These are phyloP conservation scores for Nemania abortiva DNA, from an alignment of 2,329 filamentous ascomycete species.

Conservation along the genomic window DNA sequence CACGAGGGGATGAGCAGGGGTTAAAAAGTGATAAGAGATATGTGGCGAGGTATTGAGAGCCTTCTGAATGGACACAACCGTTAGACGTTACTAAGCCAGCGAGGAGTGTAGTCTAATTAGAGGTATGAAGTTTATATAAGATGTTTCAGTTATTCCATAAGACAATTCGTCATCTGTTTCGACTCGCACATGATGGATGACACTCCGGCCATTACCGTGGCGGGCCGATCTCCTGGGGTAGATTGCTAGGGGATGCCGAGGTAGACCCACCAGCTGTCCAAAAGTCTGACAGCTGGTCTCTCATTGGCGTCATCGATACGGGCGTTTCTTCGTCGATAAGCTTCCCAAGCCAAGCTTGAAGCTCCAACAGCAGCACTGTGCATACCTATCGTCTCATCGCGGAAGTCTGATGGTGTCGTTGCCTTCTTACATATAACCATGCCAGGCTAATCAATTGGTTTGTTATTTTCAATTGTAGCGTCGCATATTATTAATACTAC, in stretches of 20 bases:
- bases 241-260: conserved; percentile 23
- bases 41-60: not conserved
- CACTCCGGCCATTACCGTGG: not conserved
- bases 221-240: not conserved
- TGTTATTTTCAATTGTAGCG: not conserved
- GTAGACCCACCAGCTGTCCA: conserved; percentile 9
- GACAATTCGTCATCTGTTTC: conserved; percentile 20
- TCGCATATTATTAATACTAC: not conserved
- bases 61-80: not conserved
- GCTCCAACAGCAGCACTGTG: not conserved
- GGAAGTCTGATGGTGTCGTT: not conserved
- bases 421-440: not conserved
- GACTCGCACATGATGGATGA: conserved; percentile 12
- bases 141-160: conserved; percentile 2
- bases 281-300: conserved; percentile 1
- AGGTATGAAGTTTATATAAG: not conserved
- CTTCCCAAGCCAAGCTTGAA: not conserved
- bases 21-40: not conserved
- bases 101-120: conserved; percentile 3
- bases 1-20: not conserved
- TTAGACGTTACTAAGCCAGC: not conserved
- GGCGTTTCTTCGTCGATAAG: not conserved
- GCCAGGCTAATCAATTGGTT: not conserved
- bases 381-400: not conserved
- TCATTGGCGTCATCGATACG: conserved; percentile 19